Conservation (phyloP, 805 yeast species). For the Lachancea quebecensis region DNA sequence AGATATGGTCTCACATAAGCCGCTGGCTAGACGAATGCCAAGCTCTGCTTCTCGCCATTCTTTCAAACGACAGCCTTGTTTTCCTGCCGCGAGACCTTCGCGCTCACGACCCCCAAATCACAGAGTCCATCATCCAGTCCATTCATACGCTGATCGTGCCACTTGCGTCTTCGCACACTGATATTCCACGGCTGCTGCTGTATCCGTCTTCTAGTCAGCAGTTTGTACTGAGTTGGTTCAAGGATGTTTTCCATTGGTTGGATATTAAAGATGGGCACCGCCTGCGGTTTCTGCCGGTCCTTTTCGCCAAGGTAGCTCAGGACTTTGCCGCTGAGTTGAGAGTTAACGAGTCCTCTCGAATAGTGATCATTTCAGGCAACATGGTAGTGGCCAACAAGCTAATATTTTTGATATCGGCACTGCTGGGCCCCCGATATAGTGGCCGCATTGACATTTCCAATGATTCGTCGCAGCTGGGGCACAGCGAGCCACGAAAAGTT, state of each 20-base stretch:
- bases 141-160: conserved; percentile 29
- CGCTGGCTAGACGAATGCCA: conserved; percentile 29
- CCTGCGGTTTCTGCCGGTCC: conserved; percentile 22
- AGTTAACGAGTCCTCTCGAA: conserved; percentile 36
- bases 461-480: neutral
- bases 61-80: conserved; percentile 2
- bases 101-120: conserved; percentile 15
- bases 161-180: conserved; percentile 25
- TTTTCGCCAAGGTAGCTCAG: conserved; percentile 24
- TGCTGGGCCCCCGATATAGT: conserved; percentile 35
- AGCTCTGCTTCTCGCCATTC: conserved; percentile 15
- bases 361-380: conserved; percentile 53
- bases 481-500: conserved; percentile 2
- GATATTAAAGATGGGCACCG: conserved; percentile 38
- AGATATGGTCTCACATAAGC: conserved; percentile 30
- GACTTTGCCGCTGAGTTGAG: conserved; percentile 19
- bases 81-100: conserved; percentile 15
- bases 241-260: conserved; percentile 36
- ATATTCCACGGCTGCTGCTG: conserved; percentile 33
- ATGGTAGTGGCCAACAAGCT: conserved; percentile 55
- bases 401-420: conserved; percentile 45
- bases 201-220: conserved; percentile 27
- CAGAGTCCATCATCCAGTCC: conserved; percentile 20
- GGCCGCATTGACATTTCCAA: conserved; percentile 9
- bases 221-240: conserved; percentile 34